phyloP scores from a whole-genome alignment of 1,139 yeast genomes.

The Arxiozyma heterogenica region DNA sequence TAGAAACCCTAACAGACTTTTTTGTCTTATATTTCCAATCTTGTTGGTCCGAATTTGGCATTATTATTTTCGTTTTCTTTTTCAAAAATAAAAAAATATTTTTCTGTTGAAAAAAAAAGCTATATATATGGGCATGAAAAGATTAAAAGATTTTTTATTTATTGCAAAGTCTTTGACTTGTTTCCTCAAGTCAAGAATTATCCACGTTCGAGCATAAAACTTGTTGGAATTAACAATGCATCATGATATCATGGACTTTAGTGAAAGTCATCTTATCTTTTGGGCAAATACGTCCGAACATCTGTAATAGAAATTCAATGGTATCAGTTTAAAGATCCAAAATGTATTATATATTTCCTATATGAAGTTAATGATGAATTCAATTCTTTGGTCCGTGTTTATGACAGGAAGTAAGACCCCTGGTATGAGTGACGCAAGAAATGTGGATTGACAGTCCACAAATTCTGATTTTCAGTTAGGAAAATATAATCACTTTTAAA shows the following conservation, averaged over 20 bases:
- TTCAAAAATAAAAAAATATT: neutral
- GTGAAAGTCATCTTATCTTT: too few relatives aligned
- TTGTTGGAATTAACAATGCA: too few relatives aligned
- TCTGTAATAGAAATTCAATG: too few relatives aligned
- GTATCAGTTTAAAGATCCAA: neutral
- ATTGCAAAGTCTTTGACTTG: neutral
- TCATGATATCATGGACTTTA: neutral
- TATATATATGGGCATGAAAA: neutral
- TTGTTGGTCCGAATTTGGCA: neutral
- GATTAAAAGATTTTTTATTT: too few relatives aligned
- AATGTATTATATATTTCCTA: neutral
- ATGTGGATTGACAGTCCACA: slow-evolving; percentile 6
- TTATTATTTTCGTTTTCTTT: neutral
- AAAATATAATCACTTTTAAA: neutral
- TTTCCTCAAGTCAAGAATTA: neutral
- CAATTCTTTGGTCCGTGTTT: slow-evolving; percentile 19
- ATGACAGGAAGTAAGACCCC: slow-evolving; percentile 20
- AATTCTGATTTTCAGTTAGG: neutral
- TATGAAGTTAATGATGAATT: slow-evolving; percentile 12
- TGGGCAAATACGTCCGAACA: neutral
- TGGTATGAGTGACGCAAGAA: slow-evolving; percentile 16
- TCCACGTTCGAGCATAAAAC: too few relatives aligned
- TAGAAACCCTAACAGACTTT: slow-evolving; percentile 3
- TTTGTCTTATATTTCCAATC: neutral
- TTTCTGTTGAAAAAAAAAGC: neutral